phyloP scores from a whole-genome alignment of 2,329 filamentous ascomycete species.

The Arthrinium phaeospermum region DNA sequence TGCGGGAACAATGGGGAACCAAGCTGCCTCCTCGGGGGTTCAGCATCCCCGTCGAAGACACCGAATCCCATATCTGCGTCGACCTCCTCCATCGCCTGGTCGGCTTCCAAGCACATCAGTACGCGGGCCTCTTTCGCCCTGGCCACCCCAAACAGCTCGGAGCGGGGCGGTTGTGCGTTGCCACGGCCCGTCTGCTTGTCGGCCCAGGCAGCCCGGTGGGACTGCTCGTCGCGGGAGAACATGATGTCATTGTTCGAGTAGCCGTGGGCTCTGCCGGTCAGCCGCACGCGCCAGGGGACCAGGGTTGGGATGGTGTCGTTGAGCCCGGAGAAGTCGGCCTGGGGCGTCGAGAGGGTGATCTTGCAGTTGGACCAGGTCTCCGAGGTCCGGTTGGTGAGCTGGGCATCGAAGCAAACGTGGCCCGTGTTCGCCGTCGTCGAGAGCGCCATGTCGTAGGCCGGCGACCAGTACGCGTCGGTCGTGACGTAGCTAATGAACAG shows the following conservation, averaged over 20 bases:
- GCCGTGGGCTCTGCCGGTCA: slow-evolving; percentile 34
- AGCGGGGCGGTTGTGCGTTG: slow-evolving; percentile 37
- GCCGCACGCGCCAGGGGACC: slow-evolving; percentile 61
- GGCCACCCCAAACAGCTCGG: slow-evolving; percentile 43
- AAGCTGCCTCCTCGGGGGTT: not conserved
- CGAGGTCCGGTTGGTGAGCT: slow-evolving; percentile 65
- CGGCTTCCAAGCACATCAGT: not conserved
- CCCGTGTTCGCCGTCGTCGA: slow-evolving; percentile 59
- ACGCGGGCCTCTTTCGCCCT: not conserved
- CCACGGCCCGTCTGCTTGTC: slow-evolving; percentile 31
- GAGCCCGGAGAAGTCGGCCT: slow-evolving; percentile 62
- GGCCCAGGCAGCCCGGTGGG: slow-evolving; percentile 38
- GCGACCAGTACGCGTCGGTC: slow-evolving; percentile 61
- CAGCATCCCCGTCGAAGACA: not conserved
- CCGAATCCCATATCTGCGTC: not conserved
- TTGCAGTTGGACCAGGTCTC: slow-evolving; percentile 68
- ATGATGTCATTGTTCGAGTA: slow-evolving; percentile 37
- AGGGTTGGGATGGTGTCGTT: slow-evolving; percentile 61
- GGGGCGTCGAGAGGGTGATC: slow-evolving; percentile 67
- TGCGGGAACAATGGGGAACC: not conserved
- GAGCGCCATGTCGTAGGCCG: slow-evolving; percentile 67
- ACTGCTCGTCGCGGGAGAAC: slow-evolving; percentile 46
- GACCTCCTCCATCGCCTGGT: not conserved
- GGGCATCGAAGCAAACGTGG: slow-evolving; percentile 65
- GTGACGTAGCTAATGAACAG: slow-evolving; percentile 66